phyloP scores from a whole-genome alignment of 1,284 basidiomycete species.

The Boletus sp. region DNA sequence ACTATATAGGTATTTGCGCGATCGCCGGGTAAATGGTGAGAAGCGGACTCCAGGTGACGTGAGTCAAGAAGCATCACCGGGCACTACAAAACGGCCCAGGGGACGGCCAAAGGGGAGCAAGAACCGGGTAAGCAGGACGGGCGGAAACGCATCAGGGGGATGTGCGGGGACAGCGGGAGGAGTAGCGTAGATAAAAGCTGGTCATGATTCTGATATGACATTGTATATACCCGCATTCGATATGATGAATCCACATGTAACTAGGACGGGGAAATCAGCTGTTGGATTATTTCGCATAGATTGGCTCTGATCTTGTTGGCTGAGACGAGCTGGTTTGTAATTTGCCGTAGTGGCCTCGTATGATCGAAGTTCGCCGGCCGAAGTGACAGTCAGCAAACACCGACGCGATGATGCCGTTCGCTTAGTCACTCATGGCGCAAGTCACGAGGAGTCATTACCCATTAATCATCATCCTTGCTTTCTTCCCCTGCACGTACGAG shows the following conservation, averaged over 20 bases:
- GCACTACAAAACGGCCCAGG: slow-evolving; percentile 42
- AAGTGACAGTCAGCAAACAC: slow-evolving; percentile 8
- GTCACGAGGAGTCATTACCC: slow-evolving; percentile 13
- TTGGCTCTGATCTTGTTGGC: background rate
- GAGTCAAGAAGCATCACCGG: slow-evolving; percentile 22
- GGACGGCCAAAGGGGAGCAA: slow-evolving; percentile 45
- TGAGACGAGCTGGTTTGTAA: slow-evolving; percentile 15
- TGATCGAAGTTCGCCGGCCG: no score
- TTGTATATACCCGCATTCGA: slow-evolving; percentile 7
- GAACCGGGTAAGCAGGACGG: slow-evolving; percentile 24
- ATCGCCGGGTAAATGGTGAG: slow-evolving; percentile 38
- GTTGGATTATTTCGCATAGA: no score
- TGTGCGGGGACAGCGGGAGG: slow-evolving; percentile 8
- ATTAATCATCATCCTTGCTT: no score
- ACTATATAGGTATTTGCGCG: slow-evolving; percentile 31
- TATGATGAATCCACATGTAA: background rate
- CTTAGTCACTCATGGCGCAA: slow-evolving; percentile 14
- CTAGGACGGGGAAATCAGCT: background rate
- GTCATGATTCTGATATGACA: no score
- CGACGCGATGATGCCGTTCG: slow-evolving; percentile 8
- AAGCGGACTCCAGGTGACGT: slow-evolving; percentile 28
- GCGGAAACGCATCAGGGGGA: slow-evolving; percentile 14
- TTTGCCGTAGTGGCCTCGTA: background rate
- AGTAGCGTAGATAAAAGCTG: slow-evolving; percentile 4
- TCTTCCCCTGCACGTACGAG: no score